phyloP scores from a whole-genome alignment of 2,329 filamentous ascomycete species.

The Dryadomyces quercus-mongolicae region DNA sequence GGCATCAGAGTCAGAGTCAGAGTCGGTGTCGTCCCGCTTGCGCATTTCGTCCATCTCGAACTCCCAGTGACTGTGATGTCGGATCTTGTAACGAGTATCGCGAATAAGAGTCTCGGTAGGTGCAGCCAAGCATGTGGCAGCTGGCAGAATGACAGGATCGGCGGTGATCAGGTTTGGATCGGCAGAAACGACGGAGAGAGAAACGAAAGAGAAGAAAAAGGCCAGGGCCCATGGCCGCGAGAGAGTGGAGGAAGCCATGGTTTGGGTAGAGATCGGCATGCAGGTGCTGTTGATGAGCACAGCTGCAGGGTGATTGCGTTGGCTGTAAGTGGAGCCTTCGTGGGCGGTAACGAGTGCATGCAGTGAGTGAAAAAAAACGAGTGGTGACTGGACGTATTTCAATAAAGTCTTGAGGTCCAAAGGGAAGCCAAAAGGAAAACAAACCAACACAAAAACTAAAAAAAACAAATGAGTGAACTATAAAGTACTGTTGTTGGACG shows the following conservation, averaged over 20 bases:
- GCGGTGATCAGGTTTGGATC: conserved; percentile 2
- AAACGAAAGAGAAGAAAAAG: neutral
- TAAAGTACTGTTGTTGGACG: no score
- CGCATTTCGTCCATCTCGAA: conserved; percentile 18
- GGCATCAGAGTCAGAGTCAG: conserved; percentile 1
- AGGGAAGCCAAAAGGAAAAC: no score
- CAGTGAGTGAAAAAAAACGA: neutral
- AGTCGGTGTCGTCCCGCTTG: conserved; percentile 8
- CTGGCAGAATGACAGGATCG: conserved; percentile 2
- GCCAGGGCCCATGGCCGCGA: neutral
- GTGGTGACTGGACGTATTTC: conserved; percentile 1
- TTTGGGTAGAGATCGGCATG: conserved; percentile 3
- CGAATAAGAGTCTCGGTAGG: conserved; percentile 21
- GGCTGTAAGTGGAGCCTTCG: neutral
- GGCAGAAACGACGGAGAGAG: neutral
- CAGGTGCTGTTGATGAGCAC: neutral
- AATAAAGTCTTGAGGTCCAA: neutral
- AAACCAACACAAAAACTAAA: no score
- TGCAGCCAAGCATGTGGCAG: conserved; percentile 12
- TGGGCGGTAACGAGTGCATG: neutral
- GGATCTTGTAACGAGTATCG: conserved; percentile 23
- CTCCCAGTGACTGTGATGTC: conserved; percentile 23
- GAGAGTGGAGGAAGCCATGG: neutral
- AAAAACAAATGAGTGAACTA: no score
- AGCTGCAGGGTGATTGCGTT: conserved; percentile 5